These are phyloP conservation scores for Pythium volutum DNA, from an alignment of 352 stramenopile species.

Conservation along the genomic window DNA sequence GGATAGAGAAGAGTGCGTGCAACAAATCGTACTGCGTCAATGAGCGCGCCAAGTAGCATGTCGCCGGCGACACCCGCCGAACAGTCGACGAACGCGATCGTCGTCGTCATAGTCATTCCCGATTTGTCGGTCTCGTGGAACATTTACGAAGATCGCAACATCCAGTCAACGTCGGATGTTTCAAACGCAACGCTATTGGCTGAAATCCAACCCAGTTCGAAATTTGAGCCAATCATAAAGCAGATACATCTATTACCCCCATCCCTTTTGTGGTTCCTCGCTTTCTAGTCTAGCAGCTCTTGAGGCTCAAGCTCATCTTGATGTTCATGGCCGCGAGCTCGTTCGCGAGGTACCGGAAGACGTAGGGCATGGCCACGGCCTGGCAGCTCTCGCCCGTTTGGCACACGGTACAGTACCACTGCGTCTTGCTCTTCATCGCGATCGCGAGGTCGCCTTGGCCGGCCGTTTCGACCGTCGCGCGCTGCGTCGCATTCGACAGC, in stretches of 20 bases:
- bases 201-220: not conserved
- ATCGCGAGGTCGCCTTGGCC: slow-evolving; percentile 81
- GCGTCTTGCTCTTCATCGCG: slow-evolving; percentile 85
- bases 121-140: not conserved
- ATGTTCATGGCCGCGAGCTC: slow-evolving; percentile 99
- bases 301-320: slow-evolving; percentile 95
- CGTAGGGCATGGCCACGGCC: slow-evolving; percentile 97
- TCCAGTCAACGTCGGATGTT: not conserved
- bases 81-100: slow-evolving; percentile 87
- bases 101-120: slow-evolving; percentile 13
- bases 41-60: slow-evolving; percentile 88
- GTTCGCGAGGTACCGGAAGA: slow-evolving; percentile 98
- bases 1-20: not conserved
- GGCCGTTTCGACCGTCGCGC: slow-evolving; percentile 73
- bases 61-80: slow-evolving; percentile 88
- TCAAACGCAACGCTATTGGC: slow-evolving; percentile 7
- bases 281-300: slow-evolving; percentile 33
- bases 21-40: slow-evolving; percentile 68
- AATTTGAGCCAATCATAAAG: slow-evolving; percentile 14
- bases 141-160: not conserved
- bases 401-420: slow-evolving; percentile 85
- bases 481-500: slow-evolving; percentile 85
- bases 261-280: not conserved
- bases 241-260: slow-evolving; percentile 20
- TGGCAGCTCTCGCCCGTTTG: slow-evolving; percentile 89